phyloP scores from a whole-genome alignment of 2,329 filamentous ascomycete species.

The Scedosporium aurantiacum region DNA sequence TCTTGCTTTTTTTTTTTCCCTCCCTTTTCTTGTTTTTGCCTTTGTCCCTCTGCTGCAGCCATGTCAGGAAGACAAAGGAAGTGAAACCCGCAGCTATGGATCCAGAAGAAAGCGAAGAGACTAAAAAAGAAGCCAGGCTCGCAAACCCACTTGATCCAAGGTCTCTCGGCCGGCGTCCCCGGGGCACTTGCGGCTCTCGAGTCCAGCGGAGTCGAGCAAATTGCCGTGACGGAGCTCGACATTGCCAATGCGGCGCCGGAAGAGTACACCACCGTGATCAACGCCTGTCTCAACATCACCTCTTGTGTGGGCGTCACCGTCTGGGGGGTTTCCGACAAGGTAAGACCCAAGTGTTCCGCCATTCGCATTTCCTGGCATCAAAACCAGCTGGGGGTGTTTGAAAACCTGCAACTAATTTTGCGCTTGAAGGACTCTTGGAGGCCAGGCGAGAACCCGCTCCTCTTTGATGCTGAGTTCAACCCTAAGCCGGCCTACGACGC shows the following conservation, averaged over 20 bases:
- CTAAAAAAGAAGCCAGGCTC: constrained; percentile 20
- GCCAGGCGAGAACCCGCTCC: constrained; percentile 34
- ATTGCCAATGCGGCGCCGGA: constrained; percentile 43
- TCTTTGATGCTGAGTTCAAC: constrained; percentile 40
- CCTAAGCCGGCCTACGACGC: constrained; percentile 42
- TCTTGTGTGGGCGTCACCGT: constrained; percentile 58
- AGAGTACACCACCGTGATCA: constrained; percentile 47
- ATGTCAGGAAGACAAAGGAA: neutral
- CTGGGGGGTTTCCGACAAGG: constrained; percentile 40
- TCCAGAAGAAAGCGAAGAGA: too few relatives aligned
- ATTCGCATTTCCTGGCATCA: neutral
- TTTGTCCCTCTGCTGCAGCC: neutral
- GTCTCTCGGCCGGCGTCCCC: constrained; percentile 26
- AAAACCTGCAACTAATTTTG: neutral
- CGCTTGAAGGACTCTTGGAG: constrained; percentile 34
- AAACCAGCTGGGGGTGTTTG: neutral
- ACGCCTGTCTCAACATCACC: constrained; percentile 44
- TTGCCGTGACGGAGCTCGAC: constrained; percentile 59
- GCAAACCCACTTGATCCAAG: constrained; percentile 38
- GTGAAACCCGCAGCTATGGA: neutral
- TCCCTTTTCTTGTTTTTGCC: neutral
- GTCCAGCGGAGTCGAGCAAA: constrained; percentile 36
- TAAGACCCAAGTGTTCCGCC: neutral
- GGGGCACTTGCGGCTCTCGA: constrained; percentile 43
- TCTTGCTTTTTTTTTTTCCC: too few relatives aligned